Percentiles rank a stretch among this genome's conserved stretches.
Evolutionary conservation across 495 filamentous ascomycete genomes (phyloP).

Genomic region (Penicillium manginii): DNA sequence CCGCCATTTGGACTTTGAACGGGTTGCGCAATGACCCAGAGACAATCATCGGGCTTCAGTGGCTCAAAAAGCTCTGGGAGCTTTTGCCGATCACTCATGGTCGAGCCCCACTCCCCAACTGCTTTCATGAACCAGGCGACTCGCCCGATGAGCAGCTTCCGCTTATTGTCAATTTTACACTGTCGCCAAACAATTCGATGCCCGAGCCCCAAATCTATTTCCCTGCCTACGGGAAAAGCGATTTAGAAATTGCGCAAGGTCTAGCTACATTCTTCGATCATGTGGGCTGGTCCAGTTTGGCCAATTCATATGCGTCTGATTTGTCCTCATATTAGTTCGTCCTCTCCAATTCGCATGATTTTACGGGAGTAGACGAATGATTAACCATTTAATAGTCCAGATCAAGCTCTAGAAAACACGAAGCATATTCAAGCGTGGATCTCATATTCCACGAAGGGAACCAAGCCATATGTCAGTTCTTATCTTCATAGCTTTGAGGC

Average conservation of each 20-base stretch:
- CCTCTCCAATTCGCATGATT: too few species aligned
- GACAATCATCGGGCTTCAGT: slow-evolving; percentile 2
- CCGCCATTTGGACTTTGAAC: slow-evolving; percentile 20
- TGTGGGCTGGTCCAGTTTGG: neutral
- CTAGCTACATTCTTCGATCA: slow-evolving; percentile 17
- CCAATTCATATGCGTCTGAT: slow-evolving; percentile 1
- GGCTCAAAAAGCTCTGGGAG: slow-evolving; percentile 17
- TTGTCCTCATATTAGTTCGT: slow-evolving; percentile 9
- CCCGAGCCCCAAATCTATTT: slow-evolving; percentile 27
- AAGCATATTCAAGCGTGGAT: too few species aligned
- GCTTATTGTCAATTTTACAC: slow-evolving; percentile 18
- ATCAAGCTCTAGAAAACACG: too few species aligned
- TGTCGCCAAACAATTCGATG: slow-evolving; percentile 6
- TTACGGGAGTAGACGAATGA: too few species aligned
- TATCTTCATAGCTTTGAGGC: too few species aligned
- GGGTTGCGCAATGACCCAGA: slow-evolving; percentile 2
- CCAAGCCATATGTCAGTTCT: too few species aligned
- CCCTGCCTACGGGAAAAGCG: slow-evolving; percentile 11
- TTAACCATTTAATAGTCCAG: too few species aligned
- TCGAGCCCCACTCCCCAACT: neutral
- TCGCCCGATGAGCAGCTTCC: slow-evolving; percentile 10
- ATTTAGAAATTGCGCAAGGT: slow-evolving; percentile 12
- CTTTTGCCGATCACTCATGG: slow-evolving; percentile 2
- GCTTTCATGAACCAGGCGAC: neutral
- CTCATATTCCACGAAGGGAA: too few species aligned